Evolutionary conservation across 78 protist genomes (phyloP).

Genomic region (Dictyostelium brefeldianum): DNA sequence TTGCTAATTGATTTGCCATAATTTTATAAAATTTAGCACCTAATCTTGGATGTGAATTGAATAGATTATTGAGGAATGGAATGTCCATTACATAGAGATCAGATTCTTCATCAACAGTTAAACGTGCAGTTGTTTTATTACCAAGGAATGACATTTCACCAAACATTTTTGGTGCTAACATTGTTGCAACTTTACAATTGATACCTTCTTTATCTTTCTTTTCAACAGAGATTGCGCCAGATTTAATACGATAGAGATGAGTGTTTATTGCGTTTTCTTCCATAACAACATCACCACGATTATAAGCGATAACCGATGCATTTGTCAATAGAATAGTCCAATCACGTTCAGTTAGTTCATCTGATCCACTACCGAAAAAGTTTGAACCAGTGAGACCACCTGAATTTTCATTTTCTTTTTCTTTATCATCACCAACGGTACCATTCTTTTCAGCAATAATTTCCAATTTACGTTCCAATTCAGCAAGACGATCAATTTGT

Average conservation of each 20-base stretch:
- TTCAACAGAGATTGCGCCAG: slow-evolving; percentile 76
- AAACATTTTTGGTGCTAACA: slow-evolving; percentile 81
- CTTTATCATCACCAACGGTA: background rate
- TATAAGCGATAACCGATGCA: slow-evolving; percentile 77
- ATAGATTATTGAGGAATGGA: slow-evolving; percentile 69
- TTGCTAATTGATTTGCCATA: slow-evolving; percentile 79
- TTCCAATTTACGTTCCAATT: slow-evolving; percentile 52
- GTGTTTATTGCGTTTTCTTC: slow-evolving; percentile 77
- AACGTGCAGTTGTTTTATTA: slow-evolving; percentile 83
- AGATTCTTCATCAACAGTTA: slow-evolving; percentile 67
- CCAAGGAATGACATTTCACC: slow-evolving; percentile 88
- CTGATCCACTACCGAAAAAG: slow-evolving; percentile 54
- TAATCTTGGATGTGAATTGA: slow-evolving; percentile 64
- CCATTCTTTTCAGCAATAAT: slow-evolving; percentile 47
- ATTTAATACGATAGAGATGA: slow-evolving; percentile 76
- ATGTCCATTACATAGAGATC: slow-evolving; percentile 84
- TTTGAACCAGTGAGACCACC: background rate
- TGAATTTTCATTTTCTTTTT: slow-evolving; percentile 9
- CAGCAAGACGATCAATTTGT: slow-evolving; percentile 73
- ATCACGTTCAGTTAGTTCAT: slow-evolving; percentile 83
- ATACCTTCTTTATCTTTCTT: slow-evolving; percentile 59
- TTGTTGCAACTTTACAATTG: slow-evolving; percentile 38
- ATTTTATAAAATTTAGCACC: slow-evolving; percentile 80
- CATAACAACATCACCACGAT: slow-evolving; percentile 84
- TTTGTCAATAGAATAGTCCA: slow-evolving; percentile 79